phyloP scores from a whole-genome alignment of 2,329 filamentous ascomycete species.

The Trichoderma atrobrunneum region DNA sequence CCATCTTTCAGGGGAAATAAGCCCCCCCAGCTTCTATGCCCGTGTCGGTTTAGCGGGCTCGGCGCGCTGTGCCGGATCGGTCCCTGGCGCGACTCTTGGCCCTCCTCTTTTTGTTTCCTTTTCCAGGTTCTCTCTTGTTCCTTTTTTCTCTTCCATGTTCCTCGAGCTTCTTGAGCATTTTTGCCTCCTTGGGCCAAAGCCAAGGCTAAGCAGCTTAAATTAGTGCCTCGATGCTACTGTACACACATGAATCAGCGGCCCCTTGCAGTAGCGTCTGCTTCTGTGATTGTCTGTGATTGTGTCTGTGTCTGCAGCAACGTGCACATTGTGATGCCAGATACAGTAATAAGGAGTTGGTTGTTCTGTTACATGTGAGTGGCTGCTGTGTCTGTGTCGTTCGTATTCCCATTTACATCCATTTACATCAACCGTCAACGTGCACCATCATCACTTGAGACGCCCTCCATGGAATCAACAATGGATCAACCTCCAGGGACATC shows the following conservation, averaged over 20 bases:
- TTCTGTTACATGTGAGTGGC: background rate
- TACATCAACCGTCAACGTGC: background rate
- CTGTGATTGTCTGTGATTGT: too few relatives aligned
- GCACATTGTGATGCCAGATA: too few relatives aligned
- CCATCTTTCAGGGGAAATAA: constrained; percentile 18
- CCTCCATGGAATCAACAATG: background rate
- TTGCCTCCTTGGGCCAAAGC: background rate
- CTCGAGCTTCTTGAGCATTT: background rate
- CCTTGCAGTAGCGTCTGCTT: background rate
- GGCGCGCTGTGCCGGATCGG: constrained; percentile 16
- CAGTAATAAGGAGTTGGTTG: background rate
- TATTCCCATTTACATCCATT: background rate
- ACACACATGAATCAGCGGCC: background rate
- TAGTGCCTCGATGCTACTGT: background rate
- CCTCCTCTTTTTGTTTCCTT: background rate
- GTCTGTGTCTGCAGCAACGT: background rate
- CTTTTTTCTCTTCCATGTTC: background rate
- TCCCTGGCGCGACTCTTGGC: constrained; percentile 8
- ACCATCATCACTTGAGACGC: background rate
- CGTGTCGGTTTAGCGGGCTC: background rate
- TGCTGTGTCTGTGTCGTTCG: background rate
- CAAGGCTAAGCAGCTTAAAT: background rate
- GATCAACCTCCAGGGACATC: too few relatives aligned
- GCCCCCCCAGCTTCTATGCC: background rate
- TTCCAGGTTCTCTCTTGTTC: background rate